These are phyloP conservation scores for Gonapodya sp. DNA, from an alignment of 192 early-diverging fungal genomes.

Conservation along the genomic window DNA sequence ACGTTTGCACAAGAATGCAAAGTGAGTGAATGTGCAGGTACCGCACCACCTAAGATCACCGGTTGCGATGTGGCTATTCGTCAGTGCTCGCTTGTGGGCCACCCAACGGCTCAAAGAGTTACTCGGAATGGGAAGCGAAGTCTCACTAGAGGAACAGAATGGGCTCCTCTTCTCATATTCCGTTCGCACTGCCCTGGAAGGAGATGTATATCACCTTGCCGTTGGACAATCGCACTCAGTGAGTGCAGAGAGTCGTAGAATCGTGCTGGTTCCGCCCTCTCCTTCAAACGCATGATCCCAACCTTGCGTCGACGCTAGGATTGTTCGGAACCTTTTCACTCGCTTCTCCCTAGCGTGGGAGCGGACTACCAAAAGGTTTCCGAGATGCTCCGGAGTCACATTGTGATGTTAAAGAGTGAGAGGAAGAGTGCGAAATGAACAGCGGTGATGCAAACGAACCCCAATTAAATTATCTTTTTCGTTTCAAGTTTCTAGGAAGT, in stretches of 20 bases:
- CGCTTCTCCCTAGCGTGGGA: not conserved
- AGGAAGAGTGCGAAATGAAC: too few relatives aligned
- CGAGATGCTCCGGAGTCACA: not conserved
- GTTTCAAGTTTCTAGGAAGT: too few relatives aligned
- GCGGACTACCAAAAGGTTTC: not conserved
- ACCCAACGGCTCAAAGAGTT: not conserved
- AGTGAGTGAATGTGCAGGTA: not conserved
- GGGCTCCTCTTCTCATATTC: not conserved
- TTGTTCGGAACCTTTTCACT: not conserved
- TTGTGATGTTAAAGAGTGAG: not conserved
- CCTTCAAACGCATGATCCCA: too few relatives aligned
- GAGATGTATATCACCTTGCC: not conserved
- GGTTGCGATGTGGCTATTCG: not conserved
- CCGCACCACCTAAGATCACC: too few relatives aligned
- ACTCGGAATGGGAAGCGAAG: not conserved
- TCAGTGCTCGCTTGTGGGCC: not conserved
- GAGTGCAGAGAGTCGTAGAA: too few relatives aligned
- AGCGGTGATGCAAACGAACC: too few relatives aligned
- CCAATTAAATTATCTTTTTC: too few relatives aligned
- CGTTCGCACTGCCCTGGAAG: not conserved
- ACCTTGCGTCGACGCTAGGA: too few relatives aligned
- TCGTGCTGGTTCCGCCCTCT: too few relatives aligned
- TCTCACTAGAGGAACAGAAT: not conserved
- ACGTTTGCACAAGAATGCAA: not conserved
- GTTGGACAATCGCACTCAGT: not conserved